Base-by-base conservation (phyloP, 2,329 filamentous ascomycete species). In the Fusarium sp. region DNA sequence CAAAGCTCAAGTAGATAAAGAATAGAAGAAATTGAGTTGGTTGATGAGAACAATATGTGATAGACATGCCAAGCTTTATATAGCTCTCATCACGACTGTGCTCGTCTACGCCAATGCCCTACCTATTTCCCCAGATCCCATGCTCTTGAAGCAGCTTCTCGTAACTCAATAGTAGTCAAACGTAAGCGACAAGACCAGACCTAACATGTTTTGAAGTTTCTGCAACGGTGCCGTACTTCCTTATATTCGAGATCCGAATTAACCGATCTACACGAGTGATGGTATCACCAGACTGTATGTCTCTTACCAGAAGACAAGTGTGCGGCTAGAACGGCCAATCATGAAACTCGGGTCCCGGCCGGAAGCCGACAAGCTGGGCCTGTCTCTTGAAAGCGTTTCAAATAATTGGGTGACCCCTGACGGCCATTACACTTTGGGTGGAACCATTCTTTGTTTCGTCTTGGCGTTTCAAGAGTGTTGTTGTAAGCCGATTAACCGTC, bases 361-460 rank as follows among this genome's bases (percentile, higher is more conserved):
- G 58, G 17, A 61, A 41, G 26, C 58, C 36, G 22, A 41, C 17
- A 61, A 30, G 6, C 28, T 61, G 58, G 32, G 35, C 24, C 36
- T 14, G 14, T 20, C 17, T 41, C 35, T 7, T 22, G 6, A n/a
- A 53, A 12, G 32, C 26, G 26, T 69, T 69, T 69, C 66, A 68
- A 14, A 41, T 55, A 44, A 53, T 32, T 22, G 28, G 50, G 14
- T n/a, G 14, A 28, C 41, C 65, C 45, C 28, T 61, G 54, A 54
- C 28, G 39, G 8, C 8, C 15, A 17, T 26, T 51, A 51, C 17
- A 11, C 30, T 51, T 35, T 51, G 48, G 22, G 20, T 51, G 50
- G 50, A n/a, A 39, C 68, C 66, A 20, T 41, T 24, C 28, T 22
- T 20, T 26, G 66, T 69, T 50, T 69, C 58, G 66, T 32, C 66